A percentile compares a stretch with the other conserved stretches of the same genome.
Evolutionary conservation across 768 basidiomycete species (phyloP).

Genomic region (Dacryopinax primogenitus): DNA sequence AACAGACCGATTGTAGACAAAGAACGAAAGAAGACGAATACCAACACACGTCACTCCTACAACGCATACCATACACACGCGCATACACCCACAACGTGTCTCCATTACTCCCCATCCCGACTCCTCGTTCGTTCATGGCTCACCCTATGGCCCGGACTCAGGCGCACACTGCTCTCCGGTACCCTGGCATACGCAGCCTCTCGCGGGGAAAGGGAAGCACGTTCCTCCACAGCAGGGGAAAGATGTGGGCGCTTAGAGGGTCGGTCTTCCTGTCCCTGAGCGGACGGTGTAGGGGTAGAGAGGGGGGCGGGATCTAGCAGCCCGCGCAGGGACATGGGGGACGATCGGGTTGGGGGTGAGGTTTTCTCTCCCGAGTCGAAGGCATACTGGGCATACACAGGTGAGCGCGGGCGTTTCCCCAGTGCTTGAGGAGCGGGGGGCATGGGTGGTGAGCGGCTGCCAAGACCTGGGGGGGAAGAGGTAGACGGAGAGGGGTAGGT

Average conservation of each 20-base stretch:
- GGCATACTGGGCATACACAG: background rate
- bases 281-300: background rate
- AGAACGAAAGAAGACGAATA: no score
- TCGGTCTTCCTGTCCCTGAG: background rate
- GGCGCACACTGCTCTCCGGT: background rate
- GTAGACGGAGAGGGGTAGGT: slow-evolving; percentile 1
- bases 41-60: no score
- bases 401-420: background rate
- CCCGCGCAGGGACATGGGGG: background rate
- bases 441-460: background rate
- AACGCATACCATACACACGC: no score
- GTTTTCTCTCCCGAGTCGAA: background rate
- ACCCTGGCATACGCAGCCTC: background rate
- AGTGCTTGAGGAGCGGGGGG: background rate
- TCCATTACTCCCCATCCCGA: background rate
- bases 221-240: background rate
- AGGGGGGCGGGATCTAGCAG: background rate
- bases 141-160: background rate
- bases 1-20: no score
- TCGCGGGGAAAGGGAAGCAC: background rate
- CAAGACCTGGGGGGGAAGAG: background rate
- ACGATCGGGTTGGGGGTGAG: background rate
- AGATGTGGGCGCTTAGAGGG: background rate
- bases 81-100: no score
- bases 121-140: slow-evolving; percentile 4